phyloP scores from a whole-genome alignment of 352 stramenopile species.

The Halophytophthora batemanensis region DNA sequence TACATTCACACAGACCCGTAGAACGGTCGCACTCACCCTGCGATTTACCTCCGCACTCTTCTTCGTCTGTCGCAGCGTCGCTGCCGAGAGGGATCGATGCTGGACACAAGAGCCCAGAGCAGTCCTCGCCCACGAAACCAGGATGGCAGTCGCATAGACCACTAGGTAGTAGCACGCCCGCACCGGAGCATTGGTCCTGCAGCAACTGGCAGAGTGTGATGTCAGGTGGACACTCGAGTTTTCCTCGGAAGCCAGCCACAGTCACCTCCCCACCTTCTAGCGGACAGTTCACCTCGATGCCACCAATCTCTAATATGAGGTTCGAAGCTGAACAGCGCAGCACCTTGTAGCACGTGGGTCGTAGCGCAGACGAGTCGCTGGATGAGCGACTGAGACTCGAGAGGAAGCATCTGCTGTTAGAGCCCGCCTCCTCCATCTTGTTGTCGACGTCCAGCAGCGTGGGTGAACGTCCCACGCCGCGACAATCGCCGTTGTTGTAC shows the following conservation, averaged over 20 bases:
- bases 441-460: conserved; percentile 40
- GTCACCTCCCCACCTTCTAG: conserved; percentile 51
- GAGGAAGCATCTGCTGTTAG: conserved; percentile 66
- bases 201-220: conserved; percentile 58
- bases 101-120: conserved; percentile 50
- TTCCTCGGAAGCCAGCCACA: conserved; percentile 47
- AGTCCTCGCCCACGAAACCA: conserved; percentile 49
- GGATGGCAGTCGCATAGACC: conserved; percentile 57
- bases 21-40: conserved; percentile 48
- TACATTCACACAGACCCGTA: conserved; percentile 46
- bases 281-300: conserved; percentile 53
- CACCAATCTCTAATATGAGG: conserved; percentile 47
- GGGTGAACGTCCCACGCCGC: conserved; percentile 39
- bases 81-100: conserved; percentile 9
- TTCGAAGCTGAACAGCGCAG: conserved; percentile 38
- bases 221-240: conserved; percentile 46
- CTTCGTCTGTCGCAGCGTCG: conserved; percentile 6
- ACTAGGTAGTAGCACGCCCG: conserved; percentile 47
- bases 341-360: conserved; percentile 59
- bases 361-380: conserved; percentile 26
- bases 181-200: conserved; percentile 63
- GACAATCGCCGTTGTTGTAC: conserved; percentile 80
- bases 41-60: conserved; percentile 35
- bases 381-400: conserved; percentile 57
- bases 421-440: conserved; percentile 50